These are phyloP conservation scores for Phytophthora hibernalis DNA, from an alignment of 352 stramenopile species.

Conservation along the genomic window DNA sequence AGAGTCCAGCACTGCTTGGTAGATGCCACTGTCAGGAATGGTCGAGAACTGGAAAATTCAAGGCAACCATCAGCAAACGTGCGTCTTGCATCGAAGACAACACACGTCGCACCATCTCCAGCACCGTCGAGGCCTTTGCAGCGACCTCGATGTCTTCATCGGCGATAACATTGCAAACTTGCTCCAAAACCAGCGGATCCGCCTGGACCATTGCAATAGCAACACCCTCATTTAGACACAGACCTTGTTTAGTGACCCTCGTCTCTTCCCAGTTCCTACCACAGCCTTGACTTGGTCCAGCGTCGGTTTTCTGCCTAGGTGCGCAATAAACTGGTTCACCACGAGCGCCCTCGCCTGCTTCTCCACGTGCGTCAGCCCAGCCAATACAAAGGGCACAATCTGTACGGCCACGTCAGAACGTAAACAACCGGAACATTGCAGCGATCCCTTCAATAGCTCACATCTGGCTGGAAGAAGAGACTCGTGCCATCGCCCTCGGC, in stretches of 20 bases:
- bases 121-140: constrained; percentile 60
- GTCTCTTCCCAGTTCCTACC: constrained; percentile 38
- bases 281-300: constrained; percentile 57
- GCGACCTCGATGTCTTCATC: constrained; percentile 81
- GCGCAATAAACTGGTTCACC: constrained; percentile 73
- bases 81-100: constrained; percentile 3
- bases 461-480: constrained; percentile 81
- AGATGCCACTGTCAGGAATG: constrained; percentile 47
- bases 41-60: constrained; percentile 45
- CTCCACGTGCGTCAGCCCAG: constrained; percentile 71
- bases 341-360: constrained; percentile 67
- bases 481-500: constrained; percentile 52
- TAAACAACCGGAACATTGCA: constrained; percentile 14
- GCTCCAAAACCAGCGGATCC: constrained; percentile 55
- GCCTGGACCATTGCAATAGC: constrained; percentile 43
- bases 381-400: constrained; percentile 79
- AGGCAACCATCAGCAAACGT: neutral
- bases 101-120: constrained; percentile 56
- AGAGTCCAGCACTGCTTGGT: constrained; percentile 59
- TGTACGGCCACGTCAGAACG: constrained; percentile 20
- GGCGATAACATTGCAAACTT: constrained; percentile 61
- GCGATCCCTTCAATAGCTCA: constrained; percentile 20
- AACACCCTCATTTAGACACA: neutral
- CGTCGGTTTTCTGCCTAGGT: constrained; percentile 61
- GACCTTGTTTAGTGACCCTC: too few species aligned